These are phyloP conservation scores for Podila verticillata DNA, from an alignment of 192 early-diverging fungal species.

Conservation along the genomic window DNA sequence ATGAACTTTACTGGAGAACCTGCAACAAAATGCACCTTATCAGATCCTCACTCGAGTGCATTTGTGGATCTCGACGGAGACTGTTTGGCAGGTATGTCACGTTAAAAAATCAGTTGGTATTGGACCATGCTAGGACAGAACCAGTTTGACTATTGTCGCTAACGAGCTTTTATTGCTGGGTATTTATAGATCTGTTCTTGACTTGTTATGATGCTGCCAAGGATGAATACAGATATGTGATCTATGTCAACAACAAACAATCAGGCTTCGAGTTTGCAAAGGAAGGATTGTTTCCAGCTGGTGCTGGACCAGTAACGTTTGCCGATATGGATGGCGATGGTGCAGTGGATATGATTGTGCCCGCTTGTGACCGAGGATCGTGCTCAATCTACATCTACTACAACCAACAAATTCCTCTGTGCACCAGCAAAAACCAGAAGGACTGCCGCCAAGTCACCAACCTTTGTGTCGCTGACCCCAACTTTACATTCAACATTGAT, in stretches of 20 bases:
- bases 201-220: constrained; percentile 64
- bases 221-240: constrained; percentile 64
- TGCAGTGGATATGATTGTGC: constrained; percentile 84
- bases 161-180: not conserved
- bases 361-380: constrained; percentile 59
- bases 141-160: not conserved
- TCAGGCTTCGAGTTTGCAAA: constrained; percentile 73
- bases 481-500: constrained; percentile 72
- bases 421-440: constrained; percentile 58
- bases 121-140: not conserved
- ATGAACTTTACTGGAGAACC: constrained; percentile 38
- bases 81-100: constrained; percentile 75
- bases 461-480: constrained; percentile 78
- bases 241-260: constrained; percentile 77
- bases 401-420: constrained; percentile 86
- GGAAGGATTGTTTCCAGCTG: constrained; percentile 66
- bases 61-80: constrained; percentile 95
- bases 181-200: constrained; percentile 71
- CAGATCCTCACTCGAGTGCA: constrained; percentile 89
- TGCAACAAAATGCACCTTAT: constrained; percentile 66
- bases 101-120: not conserved
- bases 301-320: constrained; percentile 84
- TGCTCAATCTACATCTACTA: constrained; percentile 82
- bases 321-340: constrained; percentile 96
- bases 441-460: constrained; percentile 72